phyloP scores from a whole-genome alignment of 805 yeast genomes.

The Ogataea chonburiensis region DNA sequence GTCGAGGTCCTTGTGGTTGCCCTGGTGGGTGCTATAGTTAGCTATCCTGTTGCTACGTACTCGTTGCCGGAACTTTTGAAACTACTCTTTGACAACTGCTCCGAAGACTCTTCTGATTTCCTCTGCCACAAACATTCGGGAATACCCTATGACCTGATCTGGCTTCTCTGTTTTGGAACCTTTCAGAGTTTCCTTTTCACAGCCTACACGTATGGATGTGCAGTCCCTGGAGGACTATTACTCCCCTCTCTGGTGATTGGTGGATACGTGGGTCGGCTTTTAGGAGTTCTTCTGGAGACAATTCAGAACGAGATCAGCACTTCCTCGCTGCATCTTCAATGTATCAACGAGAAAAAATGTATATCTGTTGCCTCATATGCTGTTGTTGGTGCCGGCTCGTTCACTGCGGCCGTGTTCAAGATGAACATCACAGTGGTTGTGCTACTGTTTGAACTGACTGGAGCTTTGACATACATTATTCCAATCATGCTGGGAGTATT shows the following conservation, averaged over 20 bases:
- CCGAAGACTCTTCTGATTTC: constrained; percentile 16
- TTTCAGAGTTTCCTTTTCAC: constrained; percentile 58
- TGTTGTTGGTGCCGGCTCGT: constrained; percentile 83
- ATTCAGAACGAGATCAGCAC: constrained; percentile 41
- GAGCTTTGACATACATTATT: constrained; percentile 77
- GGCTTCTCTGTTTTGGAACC: constrained; percentile 38
- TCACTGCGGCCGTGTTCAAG: constrained; percentile 76
- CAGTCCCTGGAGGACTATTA: constrained; percentile 66
- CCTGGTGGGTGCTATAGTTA: constrained; percentile 49
- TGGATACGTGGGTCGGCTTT: constrained; percentile 54
- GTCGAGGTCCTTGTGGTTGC: constrained; percentile 52
- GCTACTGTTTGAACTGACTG: constrained; percentile 78
- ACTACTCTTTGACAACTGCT: constrained; percentile 71
- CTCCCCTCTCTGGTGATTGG: constrained; percentile 66
- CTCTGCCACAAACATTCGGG: constrained; percentile 29
- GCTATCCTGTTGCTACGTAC: constrained; percentile 51
- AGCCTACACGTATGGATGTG: constrained; percentile 66
- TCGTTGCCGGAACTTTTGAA: constrained; percentile 56
- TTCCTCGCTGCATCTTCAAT: constrained; percentile 38
- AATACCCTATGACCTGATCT: constrained; percentile 37
- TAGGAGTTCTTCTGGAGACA: constrained; percentile 51
- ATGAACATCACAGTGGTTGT: constrained; percentile 80
- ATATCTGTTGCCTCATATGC: constrained; percentile 88
- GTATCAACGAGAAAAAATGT: constrained; percentile 45
- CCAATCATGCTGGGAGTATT: constrained; percentile 86